Base-by-base conservation (phyloP, 495 filamentous ascomycete genomes). In the Pyrenopolyporus hunteri region DNA sequence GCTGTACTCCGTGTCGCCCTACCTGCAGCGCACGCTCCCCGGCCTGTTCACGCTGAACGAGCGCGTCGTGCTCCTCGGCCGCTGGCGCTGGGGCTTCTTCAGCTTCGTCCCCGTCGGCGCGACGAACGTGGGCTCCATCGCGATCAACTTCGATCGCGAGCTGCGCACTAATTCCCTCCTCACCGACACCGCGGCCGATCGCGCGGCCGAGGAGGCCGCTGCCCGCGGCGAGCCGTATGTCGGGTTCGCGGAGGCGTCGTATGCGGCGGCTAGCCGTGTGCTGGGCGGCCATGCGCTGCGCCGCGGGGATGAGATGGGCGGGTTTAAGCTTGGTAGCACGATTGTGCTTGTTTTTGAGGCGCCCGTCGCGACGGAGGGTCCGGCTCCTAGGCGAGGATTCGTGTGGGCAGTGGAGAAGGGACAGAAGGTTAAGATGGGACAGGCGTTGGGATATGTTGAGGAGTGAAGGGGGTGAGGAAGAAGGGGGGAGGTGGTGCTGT, bases 51-150 rank as follows among this genome's bases (percentile, higher is more conserved):
- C 91, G 2, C 80, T 99, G 4, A 99, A 99, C 73, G 94, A 99
- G 75, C 87, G 94, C 20, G 93, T 99, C 11, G 95, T 94, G 2
- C 80, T 99, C 2, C 79, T 99, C 1, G 94, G 94, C 11, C 85
- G 92, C 25, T 99, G 94, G 94, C 88, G 92, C 6, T 94, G 90
- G 85, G 94, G 94, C 9, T 97, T 99, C 83, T 98, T 98, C 78
- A 90, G 87, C 67, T 96, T 91, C 76, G 94, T 89, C 0, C 93
- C 95, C 13, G 93, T 99, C 25, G 94, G 94, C 57, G 94, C 94
- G 9, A 99, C 94, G n/a, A 99, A 99, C 69, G 94, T 99, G 40
- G 94, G 94, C 45, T 93, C 89, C 33, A 98, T 99, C 75, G 89
- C 89, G 73, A 86, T 99, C 76, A 96, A 99, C 76, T 99, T 99